Percentiles rank a stretch among this genome's conserved stretches.
Evolutionary conservation across 2,329 filamentous ascomycete genomes (phyloP).

Genomic region (Huntiella bhutanensis): DNA sequence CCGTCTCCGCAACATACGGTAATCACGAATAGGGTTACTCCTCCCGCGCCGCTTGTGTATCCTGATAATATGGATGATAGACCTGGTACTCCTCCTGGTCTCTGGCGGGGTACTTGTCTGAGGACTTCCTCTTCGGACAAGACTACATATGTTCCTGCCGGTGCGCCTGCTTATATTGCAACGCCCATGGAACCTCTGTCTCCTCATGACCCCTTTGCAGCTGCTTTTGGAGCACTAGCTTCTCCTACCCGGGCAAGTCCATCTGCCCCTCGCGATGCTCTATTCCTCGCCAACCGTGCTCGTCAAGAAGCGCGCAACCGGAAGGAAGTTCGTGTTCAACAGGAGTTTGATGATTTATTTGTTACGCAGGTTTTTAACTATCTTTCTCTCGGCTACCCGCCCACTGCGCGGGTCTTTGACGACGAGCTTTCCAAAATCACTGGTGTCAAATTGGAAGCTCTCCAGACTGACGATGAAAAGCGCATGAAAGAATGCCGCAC

Average conservation of each 20-base stretch:
- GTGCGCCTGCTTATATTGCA: slow-evolving; percentile 7
- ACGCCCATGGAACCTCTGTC: slow-evolving; percentile 7
- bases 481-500: slow-evolving; percentile 55
- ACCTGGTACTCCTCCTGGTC: slow-evolving; percentile 23
- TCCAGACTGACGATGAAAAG: slow-evolving; percentile 50
- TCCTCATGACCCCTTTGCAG: slow-evolving; percentile 22
- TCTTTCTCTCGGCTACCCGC: slow-evolving; percentile 77
- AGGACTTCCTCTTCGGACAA: slow-evolving; percentile 1
- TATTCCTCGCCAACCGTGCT: slow-evolving; percentile 1
- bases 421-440: slow-evolving; percentile 71
- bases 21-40: neutral
- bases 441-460: slow-evolving; percentile 44
- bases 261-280: neutral
- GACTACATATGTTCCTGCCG: slow-evolving; percentile 7
- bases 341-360: slow-evolving; percentile 66
- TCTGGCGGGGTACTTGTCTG: slow-evolving; percentile 63
- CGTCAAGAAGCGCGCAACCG: slow-evolving; percentile 20
- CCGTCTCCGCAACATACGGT: slow-evolving; percentile 60
- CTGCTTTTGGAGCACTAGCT: slow-evolving; percentile 17
- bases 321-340: slow-evolving; percentile 31
- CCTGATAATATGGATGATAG: neutral
- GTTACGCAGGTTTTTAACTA: slow-evolving; percentile 97
- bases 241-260: neutral
- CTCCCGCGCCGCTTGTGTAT: neutral
- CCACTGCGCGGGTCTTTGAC: slow-evolving; percentile 66